Evolutionary conservation across 108 stramenopile genomes (phyloP).

Genomic region (Nannochloropsis salina): DNA sequence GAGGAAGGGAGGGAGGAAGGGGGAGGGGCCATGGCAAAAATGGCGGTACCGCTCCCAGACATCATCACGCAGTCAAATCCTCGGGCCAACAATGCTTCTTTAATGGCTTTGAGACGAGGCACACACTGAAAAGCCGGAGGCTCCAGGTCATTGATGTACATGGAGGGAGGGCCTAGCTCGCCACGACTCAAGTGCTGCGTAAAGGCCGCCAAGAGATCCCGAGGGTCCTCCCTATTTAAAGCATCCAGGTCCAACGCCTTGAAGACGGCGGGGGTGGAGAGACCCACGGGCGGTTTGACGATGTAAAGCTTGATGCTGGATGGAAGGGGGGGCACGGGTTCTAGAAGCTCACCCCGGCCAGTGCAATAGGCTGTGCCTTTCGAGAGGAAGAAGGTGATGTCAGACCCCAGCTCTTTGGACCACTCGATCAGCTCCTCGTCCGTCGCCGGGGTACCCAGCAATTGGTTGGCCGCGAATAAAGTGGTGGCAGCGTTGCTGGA

Average conservation of each 20-base stretch:
- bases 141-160: conserved; percentile 51
- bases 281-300: conserved; percentile 76
- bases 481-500: conserved; percentile 88
- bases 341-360: conserved; percentile 84
- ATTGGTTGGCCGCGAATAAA: conserved; percentile 82
- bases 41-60: conserved; percentile 52
- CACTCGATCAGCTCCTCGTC: conserved; percentile 79
- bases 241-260: conserved; percentile 62
- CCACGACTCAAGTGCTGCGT: conserved; percentile 8
- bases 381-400: conserved; percentile 89
- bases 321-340: conserved; percentile 68
- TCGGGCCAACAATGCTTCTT: conserved; percentile 36
- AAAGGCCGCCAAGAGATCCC: conserved; percentile 37
- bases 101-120: conserved; percentile 39
- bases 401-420: conserved; percentile 82
- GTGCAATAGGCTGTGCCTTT: conserved; percentile 91
- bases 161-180: conserved; percentile 25
- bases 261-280: conserved; percentile 85
- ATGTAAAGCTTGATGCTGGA: conserved; percentile 58
- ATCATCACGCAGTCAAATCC: conserved; percentile 47
- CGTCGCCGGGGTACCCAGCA: conserved; percentile 74
- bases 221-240: conserved; percentile 40
- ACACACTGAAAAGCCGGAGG: conserved; percentile 48
- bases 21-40: conserved; percentile 37
- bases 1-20: conserved; percentile 13